Evolutionary conservation across 345 rosid genomes (phyloP).

Genomic region (Draba incana): DNA sequence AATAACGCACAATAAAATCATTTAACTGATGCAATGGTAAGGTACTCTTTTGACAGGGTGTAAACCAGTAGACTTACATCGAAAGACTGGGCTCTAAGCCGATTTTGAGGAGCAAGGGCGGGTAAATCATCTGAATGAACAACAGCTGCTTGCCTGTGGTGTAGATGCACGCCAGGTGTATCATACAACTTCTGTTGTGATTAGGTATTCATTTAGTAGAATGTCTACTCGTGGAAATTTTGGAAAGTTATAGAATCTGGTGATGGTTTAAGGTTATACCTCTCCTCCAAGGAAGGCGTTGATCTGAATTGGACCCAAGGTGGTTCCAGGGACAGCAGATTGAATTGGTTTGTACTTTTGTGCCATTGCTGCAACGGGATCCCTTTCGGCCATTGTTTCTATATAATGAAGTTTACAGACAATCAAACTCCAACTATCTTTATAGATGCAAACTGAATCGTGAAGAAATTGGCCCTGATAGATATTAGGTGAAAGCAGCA

Average conservation of each 20-base stretch:
- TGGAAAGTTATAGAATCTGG: slow-evolving; percentile 4
- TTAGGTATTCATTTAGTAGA: slow-evolving; percentile 15
- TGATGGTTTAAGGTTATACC: slow-evolving; percentile 50
- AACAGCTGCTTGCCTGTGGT: slow-evolving; percentile 97
- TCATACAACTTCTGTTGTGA: slow-evolving; percentile 72
- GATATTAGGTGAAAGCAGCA: slow-evolving; percentile 21
- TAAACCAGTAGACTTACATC: slow-evolving; percentile 51
- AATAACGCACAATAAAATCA: slow-evolving; percentile 12
- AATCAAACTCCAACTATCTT: slow-evolving; percentile 1
- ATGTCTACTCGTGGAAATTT: slow-evolving; percentile 1
- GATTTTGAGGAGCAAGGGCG: slow-evolving; percentile 86
- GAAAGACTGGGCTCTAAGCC: slow-evolving; percentile 76
- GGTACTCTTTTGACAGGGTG: neutral
- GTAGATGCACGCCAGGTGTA: slow-evolving; percentile 96
- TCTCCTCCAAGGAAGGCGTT: slow-evolving; percentile 92
- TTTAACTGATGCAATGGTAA: neutral
- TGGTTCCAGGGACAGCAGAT: slow-evolving; percentile 98
- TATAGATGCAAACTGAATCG: neutral
- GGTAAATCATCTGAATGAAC: slow-evolving; percentile 91
- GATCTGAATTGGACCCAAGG: slow-evolving; percentile 93
- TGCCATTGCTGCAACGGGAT: slow-evolving; percentile 94
- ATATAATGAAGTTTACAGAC: slow-evolving; percentile 18
- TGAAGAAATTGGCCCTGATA: neutral
- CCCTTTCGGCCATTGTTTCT: slow-evolving; percentile 83
- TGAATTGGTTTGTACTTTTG: slow-evolving; percentile 86